These are phyloP conservation scores for Calonectria pauciramosa DNA, from an alignment of 2,329 filamentous ascomycete genomes.

Conservation along the genomic window DNA sequence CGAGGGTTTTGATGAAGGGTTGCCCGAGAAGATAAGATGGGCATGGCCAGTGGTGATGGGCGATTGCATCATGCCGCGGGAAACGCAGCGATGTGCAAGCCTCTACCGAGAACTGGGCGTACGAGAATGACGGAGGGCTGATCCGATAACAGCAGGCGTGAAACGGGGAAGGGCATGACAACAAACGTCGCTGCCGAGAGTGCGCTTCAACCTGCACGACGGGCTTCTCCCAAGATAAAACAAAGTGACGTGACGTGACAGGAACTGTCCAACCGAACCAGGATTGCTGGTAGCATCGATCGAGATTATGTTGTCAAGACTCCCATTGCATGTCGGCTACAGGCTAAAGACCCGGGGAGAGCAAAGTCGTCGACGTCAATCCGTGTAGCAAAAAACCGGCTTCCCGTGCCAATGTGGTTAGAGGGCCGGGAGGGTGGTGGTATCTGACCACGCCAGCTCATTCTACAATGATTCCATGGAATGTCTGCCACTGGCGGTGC, in stretches of 20 bases:
- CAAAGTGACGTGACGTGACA: constrained; percentile 13
- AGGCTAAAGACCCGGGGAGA: neutral
- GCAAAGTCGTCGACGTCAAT: neutral
- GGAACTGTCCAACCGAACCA: neutral
- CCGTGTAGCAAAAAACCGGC: constrained; percentile 4
- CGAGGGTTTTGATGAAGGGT: neutral
- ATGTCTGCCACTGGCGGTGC: neutral
- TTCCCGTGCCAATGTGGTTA: neutral
- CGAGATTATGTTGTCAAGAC: constrained; percentile 18
- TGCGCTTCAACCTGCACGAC: neutral
- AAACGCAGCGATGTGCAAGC: neutral
- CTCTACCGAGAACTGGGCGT: neutral
- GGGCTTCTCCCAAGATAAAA: neutral
- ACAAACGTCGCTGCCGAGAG: neutral
- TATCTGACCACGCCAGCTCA: constrained; percentile 15
- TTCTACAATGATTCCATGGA: constrained; percentile 23
- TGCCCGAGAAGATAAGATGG: constrained; percentile 10
- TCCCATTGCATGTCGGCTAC: neutral
- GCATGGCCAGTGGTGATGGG: neutral
- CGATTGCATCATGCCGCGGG: constrained; percentile 16
- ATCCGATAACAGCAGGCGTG: neutral
- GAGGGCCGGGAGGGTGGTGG: constrained; percentile 2
- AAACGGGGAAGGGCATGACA: neutral
- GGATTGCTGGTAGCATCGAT: constrained; percentile 11
- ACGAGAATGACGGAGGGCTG: constrained; percentile 16